These are phyloP conservation scores for Argentina anserina DNA, from an alignment of 306 rosid species.

Conservation along the genomic window DNA sequence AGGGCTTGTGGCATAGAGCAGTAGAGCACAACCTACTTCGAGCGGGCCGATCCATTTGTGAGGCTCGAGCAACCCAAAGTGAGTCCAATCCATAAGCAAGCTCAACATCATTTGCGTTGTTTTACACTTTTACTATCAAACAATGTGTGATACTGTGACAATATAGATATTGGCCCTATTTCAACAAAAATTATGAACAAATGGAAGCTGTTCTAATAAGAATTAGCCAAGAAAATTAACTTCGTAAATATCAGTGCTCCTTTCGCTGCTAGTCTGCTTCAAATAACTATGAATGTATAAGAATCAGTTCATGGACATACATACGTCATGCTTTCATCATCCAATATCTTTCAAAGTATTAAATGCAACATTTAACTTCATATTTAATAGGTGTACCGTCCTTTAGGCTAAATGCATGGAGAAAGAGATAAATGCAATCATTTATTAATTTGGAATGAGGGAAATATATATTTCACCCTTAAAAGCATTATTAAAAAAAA, in stretches of 20 bases:
- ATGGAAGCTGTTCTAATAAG: not conserved
- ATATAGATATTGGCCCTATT: not conserved
- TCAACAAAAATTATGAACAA: not conserved
- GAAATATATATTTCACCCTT: not conserved
- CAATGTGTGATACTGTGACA: too few species aligned
- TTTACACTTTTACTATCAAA: too few species aligned
- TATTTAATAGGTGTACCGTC: conserved; percentile 14
- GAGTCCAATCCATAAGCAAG: not conserved
- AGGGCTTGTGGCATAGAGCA: too few species aligned
- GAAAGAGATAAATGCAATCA: conserved; percentile 8
- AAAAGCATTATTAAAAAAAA: not conserved
- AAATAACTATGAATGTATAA: not conserved
- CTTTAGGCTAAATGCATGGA: not conserved
- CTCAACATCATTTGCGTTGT: too few species aligned
- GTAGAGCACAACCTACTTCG: too few species aligned
- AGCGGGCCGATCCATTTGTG: too few species aligned
- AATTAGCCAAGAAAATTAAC: not conserved
- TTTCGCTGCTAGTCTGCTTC: not conserved
- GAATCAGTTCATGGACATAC: not conserved
- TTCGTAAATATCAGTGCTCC: not conserved
- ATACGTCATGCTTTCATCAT: not conserved
- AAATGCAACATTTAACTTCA: conserved; percentile 1
- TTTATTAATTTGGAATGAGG: not conserved
- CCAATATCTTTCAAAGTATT: not conserved
- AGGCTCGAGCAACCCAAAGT: too few species aligned